These are phyloP conservation scores for Pleurotus tuber-regium DNA, from an alignment of 768 basidiomycete genomes.

Conservation along the genomic window DNA sequence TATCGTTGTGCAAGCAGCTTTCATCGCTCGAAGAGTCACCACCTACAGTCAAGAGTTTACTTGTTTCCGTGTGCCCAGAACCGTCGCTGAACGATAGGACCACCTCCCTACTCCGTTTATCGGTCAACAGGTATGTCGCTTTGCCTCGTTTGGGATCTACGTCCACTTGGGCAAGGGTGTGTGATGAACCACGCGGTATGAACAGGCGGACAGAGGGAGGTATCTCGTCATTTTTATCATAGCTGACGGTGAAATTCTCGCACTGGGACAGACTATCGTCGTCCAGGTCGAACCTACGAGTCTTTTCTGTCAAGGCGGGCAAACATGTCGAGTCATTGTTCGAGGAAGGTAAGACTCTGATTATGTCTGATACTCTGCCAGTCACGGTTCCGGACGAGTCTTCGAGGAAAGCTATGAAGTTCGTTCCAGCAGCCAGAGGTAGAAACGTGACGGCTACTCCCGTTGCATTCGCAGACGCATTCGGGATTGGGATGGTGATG, in stretches of 20 bases:
- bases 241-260: slow-evolving; percentile 43
- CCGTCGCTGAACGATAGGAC: slow-evolving; percentile 45
- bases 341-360: slow-evolving; percentile 39
- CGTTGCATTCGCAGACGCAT: slow-evolving; percentile 30
- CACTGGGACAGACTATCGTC: slow-evolving; percentile 40
- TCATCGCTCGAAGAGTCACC: slow-evolving; percentile 28
- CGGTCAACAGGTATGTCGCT: slow-evolving; percentile 43
- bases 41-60: slow-evolving; percentile 37
- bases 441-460: slow-evolving; percentile 48
- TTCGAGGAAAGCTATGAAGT: slow-evolving; percentile 56
- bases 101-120: slow-evolving; percentile 31
- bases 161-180: slow-evolving; percentile 19
- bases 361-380: slow-evolving; percentile 46
- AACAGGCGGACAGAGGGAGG: slow-evolving; percentile 37
- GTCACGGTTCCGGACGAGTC: slow-evolving; percentile 38
- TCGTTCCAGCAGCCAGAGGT: slow-evolving; percentile 45
- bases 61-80: slow-evolving; percentile 35
- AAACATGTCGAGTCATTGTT: slow-evolving; percentile 41
- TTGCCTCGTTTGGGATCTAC: slow-evolving; percentile 24
- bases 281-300: slow-evolving; percentile 29
- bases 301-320: slow-evolving; percentile 12
- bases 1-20: slow-evolving; percentile 14
- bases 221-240: slow-evolving; percentile 28
- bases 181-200: slow-evolving; percentile 32
- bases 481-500: slow-evolving; percentile 43